phyloP scores from a whole-genome alignment of 225 moss, liverwort and hornwort genomes.

The Marchantia paleacea region DNA sequence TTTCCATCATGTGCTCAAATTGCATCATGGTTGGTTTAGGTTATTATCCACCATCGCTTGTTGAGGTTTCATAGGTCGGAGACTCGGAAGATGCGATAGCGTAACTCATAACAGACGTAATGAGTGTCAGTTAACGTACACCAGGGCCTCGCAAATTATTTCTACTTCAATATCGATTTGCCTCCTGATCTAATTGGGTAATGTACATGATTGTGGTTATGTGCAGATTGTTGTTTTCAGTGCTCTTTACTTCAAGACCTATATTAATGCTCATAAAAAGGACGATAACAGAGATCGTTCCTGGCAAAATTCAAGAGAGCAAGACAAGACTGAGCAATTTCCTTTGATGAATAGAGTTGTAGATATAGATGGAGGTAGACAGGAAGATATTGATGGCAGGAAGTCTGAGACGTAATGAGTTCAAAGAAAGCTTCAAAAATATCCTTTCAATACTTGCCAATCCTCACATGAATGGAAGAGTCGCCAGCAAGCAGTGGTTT shows the following conservation, averaged over 20 bases:
- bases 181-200: neutral
- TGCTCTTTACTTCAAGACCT: slow-evolving; percentile 81
- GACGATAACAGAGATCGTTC: neutral
- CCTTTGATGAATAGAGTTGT: slow-evolving; percentile 6
- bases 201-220: neutral
- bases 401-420: slow-evolving; percentile 12
- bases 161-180: neutral
- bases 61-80: neutral
- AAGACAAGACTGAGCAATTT: slow-evolving; percentile 24
- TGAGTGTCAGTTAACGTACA: neutral
- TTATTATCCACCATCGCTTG: neutral
- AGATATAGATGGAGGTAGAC: slow-evolving; percentile 20
- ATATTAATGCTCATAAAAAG: slow-evolving; percentile 33
- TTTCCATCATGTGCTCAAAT: neutral
- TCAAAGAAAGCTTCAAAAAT: neutral
- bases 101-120: neutral
- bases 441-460: neutral
- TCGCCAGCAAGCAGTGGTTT: neutral
- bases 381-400: slow-evolving; percentile 15
- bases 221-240: slow-evolving; percentile 76
- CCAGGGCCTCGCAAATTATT: neutral
- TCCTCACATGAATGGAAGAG: neutral
- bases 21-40: neutral
- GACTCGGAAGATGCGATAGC: neutral
- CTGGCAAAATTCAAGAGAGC: slow-evolving; percentile 20